A percentile compares a stretch with the other conserved stretches of the same genome.
Conservation (phyloP, 176 grass and related monocot species). For the Tillandsia leiboldiana region DNA sequence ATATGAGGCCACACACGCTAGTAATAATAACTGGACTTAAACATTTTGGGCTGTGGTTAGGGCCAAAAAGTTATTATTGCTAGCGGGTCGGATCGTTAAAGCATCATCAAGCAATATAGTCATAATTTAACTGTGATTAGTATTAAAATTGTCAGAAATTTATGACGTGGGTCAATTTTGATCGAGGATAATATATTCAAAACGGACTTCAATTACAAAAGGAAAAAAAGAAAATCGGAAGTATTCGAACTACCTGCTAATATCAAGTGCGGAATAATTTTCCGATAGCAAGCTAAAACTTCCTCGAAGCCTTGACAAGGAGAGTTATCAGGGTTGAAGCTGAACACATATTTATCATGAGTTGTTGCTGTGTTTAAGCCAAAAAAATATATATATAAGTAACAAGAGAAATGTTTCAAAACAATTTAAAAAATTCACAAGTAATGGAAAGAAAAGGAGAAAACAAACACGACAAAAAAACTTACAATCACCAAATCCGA, state of each 20-base stretch:
- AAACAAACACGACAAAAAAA: neutral
- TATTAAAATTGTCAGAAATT: too few species aligned
- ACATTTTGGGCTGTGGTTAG: too few species aligned
- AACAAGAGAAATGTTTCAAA: neutral
- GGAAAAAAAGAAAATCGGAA: neutral
- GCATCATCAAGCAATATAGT: too few species aligned
- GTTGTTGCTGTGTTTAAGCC: constrained; percentile 43
- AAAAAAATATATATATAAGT: neutral
- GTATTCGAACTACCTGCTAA: constrained; percentile 34
- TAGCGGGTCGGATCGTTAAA: too few species aligned
- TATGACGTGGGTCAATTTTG: too few species aligned
- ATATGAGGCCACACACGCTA: too few species aligned
- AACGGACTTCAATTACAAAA: too few species aligned
- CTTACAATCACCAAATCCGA: constrained; percentile 86
- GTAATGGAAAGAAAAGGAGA: neutral
- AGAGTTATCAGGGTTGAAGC: constrained; percentile 57
- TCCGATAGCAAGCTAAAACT: constrained; percentile 68
- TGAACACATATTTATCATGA: constrained; percentile 71
- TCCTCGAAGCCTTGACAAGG: constrained; percentile 94
- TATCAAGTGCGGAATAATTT: constrained; percentile 59
- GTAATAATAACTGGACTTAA: too few species aligned
- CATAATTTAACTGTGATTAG: too few species aligned
- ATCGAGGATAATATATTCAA: too few species aligned
- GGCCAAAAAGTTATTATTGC: too few species aligned
- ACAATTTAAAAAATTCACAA: neutral